Conservation (phyloP, 176 grass and related monocot genomes). For the Phyllostachys edulis region DNA sequence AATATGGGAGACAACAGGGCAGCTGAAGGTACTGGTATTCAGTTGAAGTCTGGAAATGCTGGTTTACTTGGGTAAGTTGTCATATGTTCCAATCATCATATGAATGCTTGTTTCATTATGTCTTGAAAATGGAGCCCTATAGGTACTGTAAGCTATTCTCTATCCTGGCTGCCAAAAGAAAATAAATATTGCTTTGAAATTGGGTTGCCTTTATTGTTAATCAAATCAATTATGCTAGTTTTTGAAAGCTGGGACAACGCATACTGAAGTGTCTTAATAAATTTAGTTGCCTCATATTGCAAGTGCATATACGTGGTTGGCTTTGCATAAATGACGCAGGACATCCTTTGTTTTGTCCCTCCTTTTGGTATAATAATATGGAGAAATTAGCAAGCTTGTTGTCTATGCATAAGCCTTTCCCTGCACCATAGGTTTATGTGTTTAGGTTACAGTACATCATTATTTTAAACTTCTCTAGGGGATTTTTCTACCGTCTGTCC, state of each 20-base stretch:
- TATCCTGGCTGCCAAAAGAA: background rate
- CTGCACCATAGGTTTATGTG: background rate
- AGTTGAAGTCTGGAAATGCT: slow-evolving; percentile 66
- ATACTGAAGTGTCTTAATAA: slow-evolving; percentile 5
- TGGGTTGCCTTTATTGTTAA: slow-evolving; percentile 4
- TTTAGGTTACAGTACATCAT: background rate
- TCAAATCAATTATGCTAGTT: background rate
- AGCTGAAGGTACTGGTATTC: slow-evolving; percentile 45
- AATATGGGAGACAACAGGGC: slow-evolving; percentile 60
- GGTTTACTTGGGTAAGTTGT: slow-evolving; percentile 80
- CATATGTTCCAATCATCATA: background rate
- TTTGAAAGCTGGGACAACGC: background rate
- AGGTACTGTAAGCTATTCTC: slow-evolving; percentile 6
- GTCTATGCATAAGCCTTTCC: background rate
- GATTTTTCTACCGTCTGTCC: background rate
- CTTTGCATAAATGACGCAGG: background rate
- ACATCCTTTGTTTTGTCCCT: background rate
- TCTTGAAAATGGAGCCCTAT: background rate
- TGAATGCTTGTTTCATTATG: background rate
- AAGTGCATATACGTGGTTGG: background rate
- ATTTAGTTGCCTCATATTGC: background rate
- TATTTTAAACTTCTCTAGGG: background rate
- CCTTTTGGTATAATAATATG: background rate
- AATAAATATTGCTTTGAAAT: slow-evolving; percentile 7
- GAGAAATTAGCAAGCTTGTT: background rate